These are phyloP conservation scores for Aspergillus pseudonomiae DNA, from an alignment of 2,329 filamentous ascomycete genomes.

Conservation along the genomic window DNA sequence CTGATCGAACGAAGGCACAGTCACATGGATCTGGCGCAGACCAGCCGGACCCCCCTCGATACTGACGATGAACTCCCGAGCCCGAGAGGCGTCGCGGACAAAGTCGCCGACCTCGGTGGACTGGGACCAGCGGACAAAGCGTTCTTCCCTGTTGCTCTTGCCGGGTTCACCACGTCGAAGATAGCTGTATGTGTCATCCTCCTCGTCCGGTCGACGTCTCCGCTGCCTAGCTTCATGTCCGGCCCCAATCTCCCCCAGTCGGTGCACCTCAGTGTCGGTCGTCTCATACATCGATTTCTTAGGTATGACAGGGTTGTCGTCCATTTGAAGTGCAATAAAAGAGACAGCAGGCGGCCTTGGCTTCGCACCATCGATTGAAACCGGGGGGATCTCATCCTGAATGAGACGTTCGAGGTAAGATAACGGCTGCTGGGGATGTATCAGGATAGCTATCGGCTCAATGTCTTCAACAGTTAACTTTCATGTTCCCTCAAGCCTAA, in stretches of 20 bases:
- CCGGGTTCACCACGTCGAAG: conserved; percentile 53
- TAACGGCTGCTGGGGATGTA: conserved; percentile 87
- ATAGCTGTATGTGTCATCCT: conserved; percentile 70
- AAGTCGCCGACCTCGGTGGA: conserved; percentile 93
- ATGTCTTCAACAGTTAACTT: conserved; percentile 51
- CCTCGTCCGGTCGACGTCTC: conserved; percentile 55
- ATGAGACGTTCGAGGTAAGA: conserved; percentile 89
- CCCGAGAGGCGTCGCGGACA: conserved; percentile 83
- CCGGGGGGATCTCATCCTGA: conserved; percentile 78
- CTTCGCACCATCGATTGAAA: conserved; percentile 63
- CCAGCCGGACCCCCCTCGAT: conserved; percentile 72
- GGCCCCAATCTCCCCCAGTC: conserved; percentile 14
- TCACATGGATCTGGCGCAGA: conserved; percentile 68
- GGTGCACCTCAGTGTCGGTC: conserved; percentile 47
- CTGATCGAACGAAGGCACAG: conserved; percentile 85
- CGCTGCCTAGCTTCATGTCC: conserved; percentile 36
- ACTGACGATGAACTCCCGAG: conserved; percentile 80
- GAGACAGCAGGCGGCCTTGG: conserved; percentile 73
- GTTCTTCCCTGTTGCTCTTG: conserved; percentile 31
- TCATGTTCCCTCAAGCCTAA: not conserved
- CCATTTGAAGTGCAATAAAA: conserved; percentile 78
- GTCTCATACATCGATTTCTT: conserved; percentile 41
- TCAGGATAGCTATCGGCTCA: conserved; percentile 81
- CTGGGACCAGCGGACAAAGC: conserved; percentile 84
- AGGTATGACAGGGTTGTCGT: conserved; percentile 58